Percentiles rank a stretch among this genome's conserved stretches.
Evolutionary conservation across 331 rosid species (phyloP).

Genomic region (Phaseolus coccineus): DNA sequence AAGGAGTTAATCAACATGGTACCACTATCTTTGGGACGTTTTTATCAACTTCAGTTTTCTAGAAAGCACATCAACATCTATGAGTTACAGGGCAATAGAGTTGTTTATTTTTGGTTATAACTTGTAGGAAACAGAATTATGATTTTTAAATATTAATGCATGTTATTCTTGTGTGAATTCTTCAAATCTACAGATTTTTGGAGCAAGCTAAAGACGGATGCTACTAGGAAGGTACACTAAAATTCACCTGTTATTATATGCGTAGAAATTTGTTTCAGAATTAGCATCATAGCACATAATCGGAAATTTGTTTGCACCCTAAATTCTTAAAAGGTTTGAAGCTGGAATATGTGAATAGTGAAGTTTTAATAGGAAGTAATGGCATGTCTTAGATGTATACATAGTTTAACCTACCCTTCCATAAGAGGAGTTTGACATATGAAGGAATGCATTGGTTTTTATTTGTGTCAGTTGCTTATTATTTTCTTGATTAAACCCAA

Average conservation of each 20-base stretch:
- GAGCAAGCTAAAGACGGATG: slow-evolving; percentile 77
- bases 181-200: slow-evolving; percentile 71
- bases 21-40: slow-evolving; percentile 24
- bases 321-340: slow-evolving; percentile 13
- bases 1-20: slow-evolving; percentile 65
- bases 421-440: not conserved
- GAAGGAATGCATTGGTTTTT: slow-evolving; percentile 4
- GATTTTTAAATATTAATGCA: slow-evolving; percentile 21
- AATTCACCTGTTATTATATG: slow-evolving; percentile 15
- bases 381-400: not conserved
- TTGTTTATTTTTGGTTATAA: slow-evolving; percentile 22
- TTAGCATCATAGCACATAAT: not conserved
- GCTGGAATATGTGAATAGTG: slow-evolving; percentile 26
- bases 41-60: slow-evolving; percentile 22
- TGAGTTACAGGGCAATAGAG: not conserved
- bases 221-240: slow-evolving; percentile 73
- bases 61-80: slow-evolving; percentile 16
- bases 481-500: slow-evolving; percentile 2
- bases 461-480: slow-evolving; percentile 5
- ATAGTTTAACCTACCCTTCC: slow-evolving; percentile 3
- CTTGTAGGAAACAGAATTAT: not conserved
- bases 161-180: slow-evolving; percentile 44
- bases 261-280: slow-evolving; percentile 15
- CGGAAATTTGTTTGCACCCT: not conserved
- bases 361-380: slow-evolving; percentile 1